Evolutionary conservation across 176 grass and related monocot species (phyloP), one percentile per base, ranked within the genome.

Genomic region (Cenchrus fungigraminus): DNA sequence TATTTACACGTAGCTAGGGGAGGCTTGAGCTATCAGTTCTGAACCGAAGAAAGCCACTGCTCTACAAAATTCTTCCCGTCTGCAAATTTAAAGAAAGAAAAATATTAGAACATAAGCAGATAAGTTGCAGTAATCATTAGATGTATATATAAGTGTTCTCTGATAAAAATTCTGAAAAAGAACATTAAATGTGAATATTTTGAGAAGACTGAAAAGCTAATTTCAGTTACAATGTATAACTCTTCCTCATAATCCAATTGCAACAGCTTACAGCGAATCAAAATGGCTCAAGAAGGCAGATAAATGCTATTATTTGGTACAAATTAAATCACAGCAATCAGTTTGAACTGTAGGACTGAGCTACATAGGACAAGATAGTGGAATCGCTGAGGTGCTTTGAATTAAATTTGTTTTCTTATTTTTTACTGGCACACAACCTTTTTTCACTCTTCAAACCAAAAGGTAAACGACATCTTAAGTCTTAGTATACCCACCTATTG

Each of bases 61-160:
- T 92, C 82, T 79, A 92, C 90, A 85, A 92, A 90, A 85, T 84
- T 90, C 25, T 83, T 85, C 53, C 85, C 84, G 64, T 86, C 93
- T 95, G 90, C 63, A 82, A 42, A 89, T 79, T 9, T 45, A 66
- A 44, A 56, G 20, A 78, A 71, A 79, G 25, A 76, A 84, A 16
- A 69, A 2, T n/a, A 71, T 83, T 69, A 85, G 61, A 15, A 37
- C n/a, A 88, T 56, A 65, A 14, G 6, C 7, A 31, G 1, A 37
- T n/a, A 16, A 61, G 19, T 43, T 44, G 60, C 15, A 63, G 56
- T 14, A 55, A 28, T 10, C 12, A 14, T 14, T 14, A 15, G 52
- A 54, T 4, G 12, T 54, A 54, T 9, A 44, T 44, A 11, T n/a
- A 70, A 20, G 22, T 4, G 12, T 4, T 78, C 5, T 22, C 13